These are phyloP conservation scores for Blastosporella zonata DNA, from an alignment of 1,284 basidiomycete species.

Conservation along the genomic window DNA sequence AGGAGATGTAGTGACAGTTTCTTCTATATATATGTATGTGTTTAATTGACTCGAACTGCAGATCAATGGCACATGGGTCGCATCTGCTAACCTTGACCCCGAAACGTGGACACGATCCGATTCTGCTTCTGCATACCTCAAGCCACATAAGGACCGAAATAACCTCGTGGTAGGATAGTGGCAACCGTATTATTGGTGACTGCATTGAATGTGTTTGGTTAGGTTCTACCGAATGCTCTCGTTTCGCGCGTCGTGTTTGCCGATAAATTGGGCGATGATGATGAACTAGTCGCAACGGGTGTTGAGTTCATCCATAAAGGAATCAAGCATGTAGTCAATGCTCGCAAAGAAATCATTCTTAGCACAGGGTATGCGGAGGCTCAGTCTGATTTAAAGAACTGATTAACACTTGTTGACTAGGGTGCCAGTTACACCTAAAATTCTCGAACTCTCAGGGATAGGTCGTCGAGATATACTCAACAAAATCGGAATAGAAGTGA, in stretches of 20 bases:
- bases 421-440: slow-evolving; percentile 12
- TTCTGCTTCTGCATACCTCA: slow-evolving; percentile 8
- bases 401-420: not conserved
- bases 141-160: slow-evolving; percentile 4
- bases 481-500: slow-evolving; percentile 14
- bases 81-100: slow-evolving; percentile 9
- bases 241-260: slow-evolving; percentile 13
- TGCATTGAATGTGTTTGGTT: not conserved
- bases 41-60: not conserved
- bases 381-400: not conserved
- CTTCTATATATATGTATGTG: not conserved
- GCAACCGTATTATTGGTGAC: not conserved
- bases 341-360: slow-evolving; percentile 12
- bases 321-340: slow-evolving; percentile 5
- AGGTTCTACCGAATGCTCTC: slow-evolving; percentile 7
- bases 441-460: slow-evolving; percentile 22
- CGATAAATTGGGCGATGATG: not conserved
- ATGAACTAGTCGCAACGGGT: slow-evolving; percentile 10
- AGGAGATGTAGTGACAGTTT: slow-evolving; percentile 19
- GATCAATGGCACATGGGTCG: slow-evolving; percentile 13
- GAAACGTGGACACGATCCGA: slow-evolving; percentile 9
- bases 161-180: slow-evolving; percentile 7
- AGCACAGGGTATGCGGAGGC: slow-evolving; percentile 15
- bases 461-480: slow-evolving; percentile 15
- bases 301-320: slow-evolving; percentile 14